Evolutionary conservation across 1,139 yeast species (phyloP), one percentile per base, ranked within the genome.

Genomic region (Candida sanyaensis): DNA sequence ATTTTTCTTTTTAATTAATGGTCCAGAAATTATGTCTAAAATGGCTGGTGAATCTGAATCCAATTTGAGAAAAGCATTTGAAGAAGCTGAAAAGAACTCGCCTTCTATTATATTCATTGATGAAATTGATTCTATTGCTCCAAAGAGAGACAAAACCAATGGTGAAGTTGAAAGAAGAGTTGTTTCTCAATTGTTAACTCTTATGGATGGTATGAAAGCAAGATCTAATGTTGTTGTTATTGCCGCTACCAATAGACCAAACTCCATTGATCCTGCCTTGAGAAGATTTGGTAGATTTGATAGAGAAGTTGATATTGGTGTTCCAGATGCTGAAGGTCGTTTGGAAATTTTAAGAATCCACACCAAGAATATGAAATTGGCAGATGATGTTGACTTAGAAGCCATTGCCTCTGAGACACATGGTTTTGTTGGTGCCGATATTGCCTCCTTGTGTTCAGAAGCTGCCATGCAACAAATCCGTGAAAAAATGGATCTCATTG

Each of bases 41-140:
- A 93, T 93, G 99, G 99, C 99, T 42, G 99, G 99, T 77, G 99
- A 93, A 73, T 90, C 97, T 23, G 99, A 93, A 75, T 88, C 96
- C 39, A 93, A 93, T 64, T 79, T 93, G 69, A 86, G 99, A 77
- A 92, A 92, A 75, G 99, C 99, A 5, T 93, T 93, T 62, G 99
- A 93, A 72, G 99, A 93, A 74, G 99, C 99, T 45, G 99, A 93
- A 75, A 93, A 93, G 78, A 91, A 95, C 69, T 93, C 98, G 13
- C 99, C 99, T 28, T 84, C 99, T 8, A 93, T 93, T 63, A 93
- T 93, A 58, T 95, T 93, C 74, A 93, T 93, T 63, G 99, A 93
- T 74, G 99, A 93, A 75, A 95, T 93, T 59, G 99, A 93, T 69
- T 92, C 98, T 11, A 95, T 93, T 64, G 99, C 99, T 48, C 99